A percentile compares a stretch with the other conserved stretches of the same genome.
phyloP scores from a whole-genome alignment of 2,329 filamentous ascomycete species.

The Alternaria brassicae region DNA sequence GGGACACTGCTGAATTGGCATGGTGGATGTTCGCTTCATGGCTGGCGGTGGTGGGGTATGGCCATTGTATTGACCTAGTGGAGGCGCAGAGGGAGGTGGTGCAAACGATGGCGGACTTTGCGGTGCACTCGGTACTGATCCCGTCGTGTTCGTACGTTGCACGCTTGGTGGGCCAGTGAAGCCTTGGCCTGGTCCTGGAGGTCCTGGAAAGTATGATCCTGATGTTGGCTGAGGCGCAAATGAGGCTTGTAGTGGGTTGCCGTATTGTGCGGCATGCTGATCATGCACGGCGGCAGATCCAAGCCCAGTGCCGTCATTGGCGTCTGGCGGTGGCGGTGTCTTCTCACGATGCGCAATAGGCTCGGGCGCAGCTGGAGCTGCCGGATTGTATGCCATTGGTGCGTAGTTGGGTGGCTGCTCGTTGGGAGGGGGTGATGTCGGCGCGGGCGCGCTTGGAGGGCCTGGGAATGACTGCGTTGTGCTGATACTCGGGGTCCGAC shows the following conservation, averaged over 20 bases:
- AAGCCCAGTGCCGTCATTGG: slow-evolving; percentile 58
- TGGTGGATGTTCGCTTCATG: slow-evolving; percentile 41
- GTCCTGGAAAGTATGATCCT: slow-evolving; percentile 52
- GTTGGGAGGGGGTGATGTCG: slow-evolving; percentile 38
- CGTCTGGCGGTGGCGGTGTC: slow-evolving; percentile 77
- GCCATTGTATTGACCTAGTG: slow-evolving; percentile 31
- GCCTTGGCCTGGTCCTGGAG: slow-evolving; percentile 47
- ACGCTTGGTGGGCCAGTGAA: slow-evolving; percentile 44
- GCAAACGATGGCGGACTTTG: slow-evolving; percentile 49
- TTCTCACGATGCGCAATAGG: slow-evolving; percentile 76
- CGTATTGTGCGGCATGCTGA: slow-evolving; percentile 41
- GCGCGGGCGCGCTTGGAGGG: slow-evolving; percentile 45
- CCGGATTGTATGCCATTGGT: slow-evolving; percentile 79
- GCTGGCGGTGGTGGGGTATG: slow-evolving; percentile 35
- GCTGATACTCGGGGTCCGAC: slow-evolving; percentile 48
- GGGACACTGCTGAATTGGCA: slow-evolving; percentile 49
- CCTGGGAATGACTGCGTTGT: slow-evolving; percentile 50
- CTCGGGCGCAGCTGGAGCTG: slow-evolving; percentile 77
- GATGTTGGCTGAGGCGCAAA: slow-evolving; percentile 46
- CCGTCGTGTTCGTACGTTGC: slow-evolving; percentile 45
- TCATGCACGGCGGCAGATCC: slow-evolving; percentile 50
- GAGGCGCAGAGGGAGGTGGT: slow-evolving; percentile 46
- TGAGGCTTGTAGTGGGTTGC: slow-evolving; percentile 41
- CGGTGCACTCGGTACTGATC: slow-evolving; percentile 46
- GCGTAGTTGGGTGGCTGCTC: slow-evolving; percentile 58